These are phyloP conservation scores for Clonostachys solani DNA, from an alignment of 2,329 filamentous ascomycete genomes.

Conservation along the genomic window DNA sequence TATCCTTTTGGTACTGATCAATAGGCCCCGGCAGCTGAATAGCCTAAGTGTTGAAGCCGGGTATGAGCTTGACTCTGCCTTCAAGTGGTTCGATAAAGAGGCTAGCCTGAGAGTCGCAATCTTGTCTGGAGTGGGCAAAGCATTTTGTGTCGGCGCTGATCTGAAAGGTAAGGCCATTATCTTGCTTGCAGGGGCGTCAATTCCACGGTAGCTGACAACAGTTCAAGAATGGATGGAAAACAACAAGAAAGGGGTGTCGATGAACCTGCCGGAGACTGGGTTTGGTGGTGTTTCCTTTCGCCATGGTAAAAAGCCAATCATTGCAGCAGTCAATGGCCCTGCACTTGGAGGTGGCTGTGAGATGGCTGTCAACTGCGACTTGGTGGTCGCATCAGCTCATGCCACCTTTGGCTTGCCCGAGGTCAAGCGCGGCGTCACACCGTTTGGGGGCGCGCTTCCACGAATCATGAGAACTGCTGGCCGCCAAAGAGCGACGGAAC, in stretches of 20 bases:
- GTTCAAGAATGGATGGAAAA: conserved; percentile 30
- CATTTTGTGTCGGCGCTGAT: conserved; percentile 52
- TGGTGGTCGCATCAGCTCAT: conserved; percentile 45
- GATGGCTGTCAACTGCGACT: conserved; percentile 48
- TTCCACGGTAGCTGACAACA: conserved; percentile 17
- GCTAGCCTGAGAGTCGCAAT: conserved; percentile 40
- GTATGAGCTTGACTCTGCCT: conserved; percentile 39
- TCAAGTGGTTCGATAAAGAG: conserved; percentile 49
- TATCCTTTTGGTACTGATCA: no score
- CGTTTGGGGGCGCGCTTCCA: conserved; percentile 45
- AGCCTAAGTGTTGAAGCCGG: no score
- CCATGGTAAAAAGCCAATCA: conserved; percentile 54
- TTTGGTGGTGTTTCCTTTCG: conserved; percentile 37
- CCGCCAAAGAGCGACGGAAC: conserved; percentile 41
- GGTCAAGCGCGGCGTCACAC: conserved; percentile 47
- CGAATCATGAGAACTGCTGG: conserved; percentile 40
- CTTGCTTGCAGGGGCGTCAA: background rate
- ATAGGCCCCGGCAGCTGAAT: no score
- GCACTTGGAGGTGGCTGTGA: conserved; percentile 54
- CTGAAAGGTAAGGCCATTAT: conserved; percentile 12
- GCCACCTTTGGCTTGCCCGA: conserved; percentile 50
- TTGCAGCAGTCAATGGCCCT: conserved; percentile 55
- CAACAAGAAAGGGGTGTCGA: conserved; percentile 27
- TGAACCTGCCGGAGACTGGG: conserved; percentile 19
- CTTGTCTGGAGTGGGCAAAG: conserved; percentile 45